Evolutionary conservation across 73 alveolate species (phyloP), one percentile per base, ranked within the genome.

Genomic region (Paramecium biaurelia): DNA sequence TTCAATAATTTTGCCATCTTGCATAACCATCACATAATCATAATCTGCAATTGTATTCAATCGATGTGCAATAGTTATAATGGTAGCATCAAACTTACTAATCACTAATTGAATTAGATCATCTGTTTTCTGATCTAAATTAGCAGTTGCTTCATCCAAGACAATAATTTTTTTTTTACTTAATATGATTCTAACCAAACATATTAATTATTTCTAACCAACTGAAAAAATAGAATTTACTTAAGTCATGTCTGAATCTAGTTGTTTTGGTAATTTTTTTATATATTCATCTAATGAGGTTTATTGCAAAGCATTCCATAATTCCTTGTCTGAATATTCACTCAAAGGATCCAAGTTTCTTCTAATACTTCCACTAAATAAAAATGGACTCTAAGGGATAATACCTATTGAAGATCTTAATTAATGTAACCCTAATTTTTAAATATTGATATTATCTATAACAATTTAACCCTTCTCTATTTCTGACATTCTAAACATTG

Each of bases 41-140:
- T 96, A 90, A 86, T 97, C 89, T 67, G 97, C 93, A 12, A 98
- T 96, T 35, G 99, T 98, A 92, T 98, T 95, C 74, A 98, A 94
- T 85, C 99, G 76, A 90, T 95, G 98, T 18, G 98, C 98, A 92
- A 95, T 92, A 30, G 95, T 95, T 26, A 95, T 57, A 15, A 95
- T 92, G 7, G 98, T 95, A 11, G 95, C 84, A 18, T 95, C 93
- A 57, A 92, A 85, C 14, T 41, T 88, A 84, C 92, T 86, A 28
- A 95, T 95, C 18, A 92, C 89, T 57, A 93, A 86, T 70, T 76
- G 76, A 70, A 95, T 90, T 21, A 93, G 70, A 24, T 70, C 85
- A 35, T 94, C 97, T 56, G 97, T 94, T 84, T 85, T 92, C 86
- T 86, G 87, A 49, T 94, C 97, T 24, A 94, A 93, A 74, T 94